phyloP scores from a whole-genome alignment of 1,139 yeast species.

The Geotrichum siamense region DNA sequence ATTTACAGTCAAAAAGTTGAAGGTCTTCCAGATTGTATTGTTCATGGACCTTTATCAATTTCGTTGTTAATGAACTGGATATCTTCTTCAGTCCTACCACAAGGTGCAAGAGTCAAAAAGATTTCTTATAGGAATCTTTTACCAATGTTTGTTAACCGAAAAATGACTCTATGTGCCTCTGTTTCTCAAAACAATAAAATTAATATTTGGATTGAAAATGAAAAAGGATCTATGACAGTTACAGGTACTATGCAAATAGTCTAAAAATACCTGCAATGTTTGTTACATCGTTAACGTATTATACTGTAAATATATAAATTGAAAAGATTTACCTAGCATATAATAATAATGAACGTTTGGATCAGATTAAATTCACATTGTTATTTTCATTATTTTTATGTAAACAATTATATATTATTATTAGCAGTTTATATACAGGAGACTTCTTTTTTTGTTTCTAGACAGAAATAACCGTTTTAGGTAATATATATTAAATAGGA shows the following conservation, averaged over 20 bases:
- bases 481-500: too few species aligned
- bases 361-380: too few species aligned
- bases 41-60: conserved; percentile 77
- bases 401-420: too few species aligned
- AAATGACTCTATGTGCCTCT: conserved; percentile 28
- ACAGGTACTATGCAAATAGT: conserved; percentile 21
- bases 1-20: conserved; percentile 49
- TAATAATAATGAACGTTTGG: too few species aligned
- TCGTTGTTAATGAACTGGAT: conserved; percentile 52
- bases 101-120: conserved; percentile 24
- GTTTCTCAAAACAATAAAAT: conserved; percentile 19
- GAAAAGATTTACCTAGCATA: too few species aligned
- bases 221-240: conserved; percentile 26
- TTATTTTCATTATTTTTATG: too few species aligned
- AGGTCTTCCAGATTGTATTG: conserved; percentile 52
- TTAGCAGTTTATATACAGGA: too few species aligned
- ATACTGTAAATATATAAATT: too few species aligned
- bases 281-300: not conserved
- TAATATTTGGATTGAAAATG: conserved; percentile 33
- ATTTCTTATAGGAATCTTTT: conserved; percentile 46
- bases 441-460: too few species aligned
- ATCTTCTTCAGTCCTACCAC: conserved; percentile 20
- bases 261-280: not conserved
- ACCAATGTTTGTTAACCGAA: conserved; percentile 41
- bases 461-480: too few species aligned